phyloP scores from a whole-genome alignment of 1,284 basidiomycete species.

The Stereum hirsutum region DNA sequence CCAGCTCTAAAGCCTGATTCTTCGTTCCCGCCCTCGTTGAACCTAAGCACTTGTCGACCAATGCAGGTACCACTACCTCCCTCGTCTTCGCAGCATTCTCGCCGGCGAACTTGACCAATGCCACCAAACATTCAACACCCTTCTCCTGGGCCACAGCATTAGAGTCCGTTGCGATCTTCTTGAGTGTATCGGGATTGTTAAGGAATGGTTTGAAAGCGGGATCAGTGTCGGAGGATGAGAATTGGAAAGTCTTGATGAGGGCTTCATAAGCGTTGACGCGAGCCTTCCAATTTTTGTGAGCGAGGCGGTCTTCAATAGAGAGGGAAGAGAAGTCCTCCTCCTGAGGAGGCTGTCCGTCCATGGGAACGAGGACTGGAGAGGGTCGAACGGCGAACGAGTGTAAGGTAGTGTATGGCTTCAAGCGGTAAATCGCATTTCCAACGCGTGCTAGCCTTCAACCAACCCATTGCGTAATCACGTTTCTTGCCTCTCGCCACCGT shows the following conservation, averaged over 20 bases:
- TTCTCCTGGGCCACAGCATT: slow-evolving; percentile 99
- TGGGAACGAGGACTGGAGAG: slow-evolving; percentile 20
- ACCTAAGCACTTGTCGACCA: slow-evolving; percentile 96
- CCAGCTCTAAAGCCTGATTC: slow-evolving; percentile 80
- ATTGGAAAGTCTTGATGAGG: slow-evolving; percentile 79
- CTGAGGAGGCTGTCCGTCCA: slow-evolving; percentile 85
- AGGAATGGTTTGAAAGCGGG: slow-evolving; percentile 89
- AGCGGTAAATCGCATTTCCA: no score
- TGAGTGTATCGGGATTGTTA: slow-evolving; percentile 69
- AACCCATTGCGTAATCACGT: no score
- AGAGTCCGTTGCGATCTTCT: slow-evolving; percentile 83
- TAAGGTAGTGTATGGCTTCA: no score
- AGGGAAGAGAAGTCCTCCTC: slow-evolving; percentile 92
- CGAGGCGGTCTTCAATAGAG: slow-evolving; percentile 74
- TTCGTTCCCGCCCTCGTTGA: slow-evolving; percentile 90
- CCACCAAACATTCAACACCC: slow-evolving; percentile 80
- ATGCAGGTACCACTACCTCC: slow-evolving; percentile 74
- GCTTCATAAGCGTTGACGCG: slow-evolving; percentile 89
- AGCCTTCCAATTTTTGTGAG: slow-evolving; percentile 99
- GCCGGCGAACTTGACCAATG: slow-evolving; percentile 87
- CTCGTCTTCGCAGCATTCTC: slow-evolving; percentile 79
- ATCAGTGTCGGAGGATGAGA: slow-evolving; percentile 87
- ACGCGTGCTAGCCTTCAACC: no score
- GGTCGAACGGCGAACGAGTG: no score
- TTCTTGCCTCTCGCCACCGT: no score